Conservation (phyloP, 306 rosid species). For the Glycine tomentella region DNA sequence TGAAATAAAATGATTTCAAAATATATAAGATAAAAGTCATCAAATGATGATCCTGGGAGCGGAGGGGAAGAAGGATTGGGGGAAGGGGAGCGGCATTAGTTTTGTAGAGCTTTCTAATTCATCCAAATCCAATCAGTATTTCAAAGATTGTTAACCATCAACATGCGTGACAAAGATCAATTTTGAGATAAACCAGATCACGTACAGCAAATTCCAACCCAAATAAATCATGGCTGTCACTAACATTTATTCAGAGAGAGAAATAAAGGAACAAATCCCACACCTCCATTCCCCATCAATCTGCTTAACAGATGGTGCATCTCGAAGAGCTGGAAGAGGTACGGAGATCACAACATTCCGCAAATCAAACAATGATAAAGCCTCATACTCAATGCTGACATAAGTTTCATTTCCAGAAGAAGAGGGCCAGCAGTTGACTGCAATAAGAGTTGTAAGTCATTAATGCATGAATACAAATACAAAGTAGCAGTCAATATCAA, state of each 20-base stretch:
- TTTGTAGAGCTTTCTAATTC: not conserved
- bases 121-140: slow-evolving; percentile 18
- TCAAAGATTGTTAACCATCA: not conserved
- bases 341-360: slow-evolving; percentile 76
- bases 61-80: not conserved
- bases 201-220: not conserved
- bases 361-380: slow-evolving; percentile 84
- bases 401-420: slow-evolving; percentile 94
- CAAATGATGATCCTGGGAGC: not conserved
- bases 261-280: slow-evolving; percentile 5
- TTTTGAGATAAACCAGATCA: slow-evolving; percentile 21
- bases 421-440: slow-evolving; percentile 99
- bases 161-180: not conserved
- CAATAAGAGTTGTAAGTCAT: slow-evolving; percentile 46
- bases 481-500: slow-evolving; percentile 16
- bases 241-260: slow-evolving; percentile 9
- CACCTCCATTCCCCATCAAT: slow-evolving; percentile 94
- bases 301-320: slow-evolving; percentile 86
- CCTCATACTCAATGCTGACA: slow-evolving; percentile 94
- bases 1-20: slow-evolving; percentile 18
- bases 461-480: slow-evolving; percentile 30
- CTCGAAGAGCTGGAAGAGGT: slow-evolving; percentile 94
- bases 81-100: not conserved
- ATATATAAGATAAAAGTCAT: not conserved
- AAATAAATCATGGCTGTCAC: slow-evolving; percentile 6